These are phyloP conservation scores for Aegilops tauschii DNA, from an alignment of 176 grass and related monocot genomes.

Conservation along the genomic window DNA sequence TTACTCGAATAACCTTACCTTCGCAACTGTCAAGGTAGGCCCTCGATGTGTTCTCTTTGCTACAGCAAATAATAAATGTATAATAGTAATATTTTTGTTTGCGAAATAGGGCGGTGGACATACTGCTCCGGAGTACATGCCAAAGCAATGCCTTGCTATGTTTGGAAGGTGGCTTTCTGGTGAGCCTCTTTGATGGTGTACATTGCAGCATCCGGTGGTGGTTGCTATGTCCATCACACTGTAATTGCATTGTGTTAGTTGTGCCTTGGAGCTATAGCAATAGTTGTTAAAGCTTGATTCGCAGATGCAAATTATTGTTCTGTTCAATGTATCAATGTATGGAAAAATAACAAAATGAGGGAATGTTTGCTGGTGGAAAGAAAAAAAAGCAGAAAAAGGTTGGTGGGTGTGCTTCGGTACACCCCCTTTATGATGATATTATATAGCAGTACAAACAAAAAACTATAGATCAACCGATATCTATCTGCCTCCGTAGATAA, in stretches of 20 bases:
- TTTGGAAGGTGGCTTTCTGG: constrained; percentile 38
- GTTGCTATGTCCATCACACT: neutral
- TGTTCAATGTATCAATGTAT: too few species aligned
- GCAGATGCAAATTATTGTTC: too few species aligned
- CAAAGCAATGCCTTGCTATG: constrained; percentile 42
- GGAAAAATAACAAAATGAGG: too few species aligned
- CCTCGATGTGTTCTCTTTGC: neutral
- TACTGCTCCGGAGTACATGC: constrained; percentile 48
- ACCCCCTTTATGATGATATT: too few species aligned
- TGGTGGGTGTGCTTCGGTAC: too few species aligned
- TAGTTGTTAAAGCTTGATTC: neutral
- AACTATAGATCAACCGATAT: too few species aligned
- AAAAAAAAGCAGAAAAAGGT: too few species aligned
- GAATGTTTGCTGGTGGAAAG: too few species aligned
- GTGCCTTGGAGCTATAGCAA: neutral
- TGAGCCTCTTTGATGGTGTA: constrained; percentile 31
- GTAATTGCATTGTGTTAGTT: neutral
- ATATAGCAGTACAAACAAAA: too few species aligned
- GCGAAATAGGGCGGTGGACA: constrained; percentile 41
- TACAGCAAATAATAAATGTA: neutral
- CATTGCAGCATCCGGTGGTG: neutral
- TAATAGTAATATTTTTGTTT: neutral
- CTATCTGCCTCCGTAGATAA: too few species aligned
- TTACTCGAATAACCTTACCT: constrained; percentile 65
- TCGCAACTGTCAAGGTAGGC: constrained; percentile 61